phyloP scores from a whole-genome alignment of 257 asterid genomes.

The Solanum chilense region DNA sequence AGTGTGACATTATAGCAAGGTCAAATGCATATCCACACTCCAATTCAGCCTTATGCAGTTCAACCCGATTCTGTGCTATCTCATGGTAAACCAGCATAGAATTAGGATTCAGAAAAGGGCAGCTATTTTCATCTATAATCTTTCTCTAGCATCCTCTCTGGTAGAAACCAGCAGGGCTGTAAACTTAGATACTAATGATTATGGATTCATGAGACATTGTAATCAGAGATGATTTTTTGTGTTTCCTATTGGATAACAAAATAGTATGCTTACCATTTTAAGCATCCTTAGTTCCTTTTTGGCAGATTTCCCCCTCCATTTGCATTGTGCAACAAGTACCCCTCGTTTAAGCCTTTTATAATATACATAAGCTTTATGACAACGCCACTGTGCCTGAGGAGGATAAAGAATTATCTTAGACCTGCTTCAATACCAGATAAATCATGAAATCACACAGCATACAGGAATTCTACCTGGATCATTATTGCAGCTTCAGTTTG shows the following conservation, averaged over 20 bases:
- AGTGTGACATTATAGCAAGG: not conserved
- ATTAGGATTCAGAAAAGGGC: not conserved
- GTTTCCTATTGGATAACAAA: not conserved
- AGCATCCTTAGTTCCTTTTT: slow-evolving; percentile 77
- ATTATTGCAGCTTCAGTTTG: slow-evolving; percentile 68
- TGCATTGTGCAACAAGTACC: slow-evolving; percentile 65
- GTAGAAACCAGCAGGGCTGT: not conserved
- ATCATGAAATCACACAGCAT: not conserved
- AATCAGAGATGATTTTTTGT: not conserved
- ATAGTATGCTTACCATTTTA: slow-evolving; percentile 54
- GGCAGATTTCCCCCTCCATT: slow-evolving; percentile 81
- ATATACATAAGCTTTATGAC: slow-evolving; percentile 49
- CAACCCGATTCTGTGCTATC: not conserved
- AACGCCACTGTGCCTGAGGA: slow-evolving; percentile 78
- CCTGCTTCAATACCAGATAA: slow-evolving; percentile 4
- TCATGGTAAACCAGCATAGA: not conserved
- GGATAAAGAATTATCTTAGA: slow-evolving; percentile 10
- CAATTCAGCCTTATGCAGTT: not conserved
- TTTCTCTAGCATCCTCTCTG: not conserved
- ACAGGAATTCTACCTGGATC: slow-evolving; percentile 56
- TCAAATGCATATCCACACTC: not conserved
- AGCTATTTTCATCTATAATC: not conserved
- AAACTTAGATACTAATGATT: not conserved
- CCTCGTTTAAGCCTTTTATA: slow-evolving; percentile 69
- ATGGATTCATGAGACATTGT: not conserved